Percentiles rank a stretch among this genome's conserved stretches.
Conservation (phyloP, 768 basidiomycete genomes). For the Chalciporus sphaerocephalus region DNA sequence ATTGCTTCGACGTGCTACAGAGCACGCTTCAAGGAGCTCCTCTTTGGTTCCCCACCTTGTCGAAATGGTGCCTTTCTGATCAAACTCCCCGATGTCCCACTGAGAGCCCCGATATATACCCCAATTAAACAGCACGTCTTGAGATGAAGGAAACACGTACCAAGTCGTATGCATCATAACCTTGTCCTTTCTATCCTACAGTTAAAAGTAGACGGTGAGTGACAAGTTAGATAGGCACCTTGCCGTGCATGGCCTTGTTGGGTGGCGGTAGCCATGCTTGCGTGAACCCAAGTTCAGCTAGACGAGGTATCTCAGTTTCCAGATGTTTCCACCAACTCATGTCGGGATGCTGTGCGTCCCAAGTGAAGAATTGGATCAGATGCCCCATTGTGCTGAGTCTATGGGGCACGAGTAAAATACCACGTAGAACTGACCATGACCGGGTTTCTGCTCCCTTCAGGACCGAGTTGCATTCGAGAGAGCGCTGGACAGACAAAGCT, state of each 20-base stretch:
- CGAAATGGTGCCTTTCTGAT: conserved; percentile 62
- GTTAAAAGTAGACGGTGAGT: conserved; percentile 9
- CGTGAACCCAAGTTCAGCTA: conserved; percentile 68
- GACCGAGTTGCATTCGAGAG: conserved; percentile 57
- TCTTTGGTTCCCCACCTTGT: conserved; percentile 90
- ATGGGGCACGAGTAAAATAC: not conserved
- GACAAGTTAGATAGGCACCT: conserved; percentile 32
- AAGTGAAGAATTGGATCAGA: conserved; percentile 82
- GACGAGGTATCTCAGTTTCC: conserved; percentile 55
- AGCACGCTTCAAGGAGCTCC: conserved; percentile 68
- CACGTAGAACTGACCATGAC: conserved; percentile 52
- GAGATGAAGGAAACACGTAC: conserved; percentile 35
- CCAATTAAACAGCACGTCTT: not conserved
- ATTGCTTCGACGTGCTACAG: conserved; percentile 59
- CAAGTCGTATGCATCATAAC: conserved; percentile 85
- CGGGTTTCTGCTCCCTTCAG: conserved; percentile 49
- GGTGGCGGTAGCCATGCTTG: conserved; percentile 84
- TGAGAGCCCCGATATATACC: conserved; percentile 23
- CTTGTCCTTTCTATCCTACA: conserved; percentile 53
- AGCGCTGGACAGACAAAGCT: conserved; percentile 39
- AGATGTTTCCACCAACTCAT: conserved; percentile 83
- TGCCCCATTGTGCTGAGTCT: not conserved
- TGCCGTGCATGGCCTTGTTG: conserved; percentile 63
- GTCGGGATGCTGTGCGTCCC: conserved; percentile 56
- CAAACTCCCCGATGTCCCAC: conserved; percentile 88